Conservation (phyloP, 345 rosid species). For the Gossypium turneri region DNA sequence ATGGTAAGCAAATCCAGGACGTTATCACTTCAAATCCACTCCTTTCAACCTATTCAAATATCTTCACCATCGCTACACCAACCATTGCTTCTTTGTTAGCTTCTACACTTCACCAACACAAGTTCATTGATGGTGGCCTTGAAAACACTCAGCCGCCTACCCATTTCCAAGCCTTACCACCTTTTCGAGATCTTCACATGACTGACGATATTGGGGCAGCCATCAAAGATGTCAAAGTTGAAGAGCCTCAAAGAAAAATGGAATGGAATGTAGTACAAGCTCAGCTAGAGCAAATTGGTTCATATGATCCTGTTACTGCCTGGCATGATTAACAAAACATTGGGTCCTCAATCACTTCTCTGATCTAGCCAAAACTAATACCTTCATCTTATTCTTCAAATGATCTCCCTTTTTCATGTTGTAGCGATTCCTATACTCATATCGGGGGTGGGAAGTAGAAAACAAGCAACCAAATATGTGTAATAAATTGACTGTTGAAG, state of each 20-base stretch:
- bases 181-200: constrained; percentile 53
- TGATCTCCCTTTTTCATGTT: constrained; percentile 38
- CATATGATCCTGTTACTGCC: constrained; percentile 52
- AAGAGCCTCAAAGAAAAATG: constrained; percentile 36
- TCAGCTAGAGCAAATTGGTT: constrained; percentile 45
- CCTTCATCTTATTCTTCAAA: constrained; percentile 25
- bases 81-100: constrained; percentile 47
- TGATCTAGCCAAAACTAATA: constrained; percentile 44
- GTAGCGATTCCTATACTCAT: no score
- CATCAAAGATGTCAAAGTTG: constrained; percentile 45
- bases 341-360: constrained; percentile 76
- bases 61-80: constrained; percentile 33
- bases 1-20: no score
- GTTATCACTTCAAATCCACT: constrained; percentile 31
- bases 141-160: constrained; percentile 33
- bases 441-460: no score
- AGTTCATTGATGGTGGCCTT: constrained; percentile 32
- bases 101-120: constrained; percentile 48
- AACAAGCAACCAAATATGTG: no score
- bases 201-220: constrained; percentile 30
- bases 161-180: constrained; percentile 35
- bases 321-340: constrained; percentile 74
- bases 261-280: constrained; percentile 28
- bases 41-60: constrained; percentile 41
- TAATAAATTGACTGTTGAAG: constrained; percentile 17